Evolutionary conservation across 2,329 filamentous ascomycete genomes (phyloP).

Genomic region (Paecilomyces dactylethromorphus): DNA sequence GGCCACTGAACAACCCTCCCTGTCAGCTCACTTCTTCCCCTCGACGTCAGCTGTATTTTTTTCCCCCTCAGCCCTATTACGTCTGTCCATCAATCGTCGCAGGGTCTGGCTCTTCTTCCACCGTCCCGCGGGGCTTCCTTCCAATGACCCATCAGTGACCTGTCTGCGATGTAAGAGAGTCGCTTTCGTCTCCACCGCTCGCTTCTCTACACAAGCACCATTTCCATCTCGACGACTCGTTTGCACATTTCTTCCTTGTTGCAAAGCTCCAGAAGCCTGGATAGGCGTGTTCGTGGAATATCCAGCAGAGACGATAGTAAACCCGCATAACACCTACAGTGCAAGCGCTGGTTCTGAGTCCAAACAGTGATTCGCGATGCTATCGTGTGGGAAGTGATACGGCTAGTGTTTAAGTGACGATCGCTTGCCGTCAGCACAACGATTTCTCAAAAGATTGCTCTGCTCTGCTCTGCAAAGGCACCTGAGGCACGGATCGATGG

Average conservation of each 20-base stretch:
- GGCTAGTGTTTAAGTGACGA: background rate
- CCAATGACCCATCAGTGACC: background rate
- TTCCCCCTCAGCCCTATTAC: background rate
- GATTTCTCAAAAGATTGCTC: background rate
- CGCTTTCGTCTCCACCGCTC: background rate
- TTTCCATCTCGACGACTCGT: background rate
- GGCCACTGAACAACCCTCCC: background rate
- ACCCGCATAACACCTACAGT: background rate
- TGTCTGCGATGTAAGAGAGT: background rate
- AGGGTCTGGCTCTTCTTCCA: background rate
- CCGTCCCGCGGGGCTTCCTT: background rate
- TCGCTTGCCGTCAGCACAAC: background rate
- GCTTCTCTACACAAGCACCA: background rate
- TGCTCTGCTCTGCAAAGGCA: background rate
- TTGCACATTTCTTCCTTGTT: background rate
- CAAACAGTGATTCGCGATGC: background rate
- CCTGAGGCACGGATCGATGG: slow-evolving; percentile 8
- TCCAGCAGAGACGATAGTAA: background rate
- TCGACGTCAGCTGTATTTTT: background rate
- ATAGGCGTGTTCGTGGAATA: background rate
- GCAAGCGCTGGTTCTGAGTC: background rate
- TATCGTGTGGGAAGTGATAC: background rate
- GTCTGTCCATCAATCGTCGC: background rate
- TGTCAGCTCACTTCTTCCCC: background rate
- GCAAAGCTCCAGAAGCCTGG: background rate